Evolutionary conservation across 2,329 filamentous ascomycete species (phyloP), one percentile per base, ranked within the genome.

Genomic region (Reticulascus tulasneorum): DNA sequence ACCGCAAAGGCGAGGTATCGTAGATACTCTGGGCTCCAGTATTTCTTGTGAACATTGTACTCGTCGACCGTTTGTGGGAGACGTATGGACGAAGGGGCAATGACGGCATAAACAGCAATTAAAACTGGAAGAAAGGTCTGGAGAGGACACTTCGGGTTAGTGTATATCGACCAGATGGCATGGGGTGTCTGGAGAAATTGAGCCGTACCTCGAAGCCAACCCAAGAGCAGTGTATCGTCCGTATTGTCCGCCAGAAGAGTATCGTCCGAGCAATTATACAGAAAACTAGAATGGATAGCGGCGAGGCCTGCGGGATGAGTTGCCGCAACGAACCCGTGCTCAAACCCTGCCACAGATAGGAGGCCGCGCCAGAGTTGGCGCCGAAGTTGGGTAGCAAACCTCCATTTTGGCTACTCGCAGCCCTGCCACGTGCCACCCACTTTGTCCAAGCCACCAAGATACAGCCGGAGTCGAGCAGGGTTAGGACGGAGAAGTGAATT

Each of bases 101-200:
- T 35, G 16, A 44, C 23, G 15, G 49, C 42, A 38, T 51, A 44
- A 28, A 57, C 13, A 9, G 48, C 40, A 21, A 56, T 27, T 22
- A 54, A 37, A 26, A 53, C 48, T 4, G 54, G 60, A 7, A 63
- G 48, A 34, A 62, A 56, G 6, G 54, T 47, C 59, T 61, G n/a
- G n/a, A 12, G 6, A 19, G 23, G 33, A n/a, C n/a, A n/a, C n/a
- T n/a, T n/a, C n/a, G n/a, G n/a, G n/a, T n/a, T n/a, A n/a, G n/a
- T n/a, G n/a, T n/a, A n/a, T n/a, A n/a, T n/a, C n/a, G n/a, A n/a
- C n/a, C n/a, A n/a, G n/a, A n/a, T n/a, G n/a, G n/a, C n/a, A n/a
- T n/a, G n/a, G n/a, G n/a, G n/a, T n/a, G n/a, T n/a, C n/a, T n/a
- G n/a, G n/a, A n/a, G n/a, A n/a, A n/a, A n/a, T n/a, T n/a, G n/a